phyloP scores from a whole-genome alignment of 1,284 basidiomycete species.

The Trichosporon sp. region DNA sequence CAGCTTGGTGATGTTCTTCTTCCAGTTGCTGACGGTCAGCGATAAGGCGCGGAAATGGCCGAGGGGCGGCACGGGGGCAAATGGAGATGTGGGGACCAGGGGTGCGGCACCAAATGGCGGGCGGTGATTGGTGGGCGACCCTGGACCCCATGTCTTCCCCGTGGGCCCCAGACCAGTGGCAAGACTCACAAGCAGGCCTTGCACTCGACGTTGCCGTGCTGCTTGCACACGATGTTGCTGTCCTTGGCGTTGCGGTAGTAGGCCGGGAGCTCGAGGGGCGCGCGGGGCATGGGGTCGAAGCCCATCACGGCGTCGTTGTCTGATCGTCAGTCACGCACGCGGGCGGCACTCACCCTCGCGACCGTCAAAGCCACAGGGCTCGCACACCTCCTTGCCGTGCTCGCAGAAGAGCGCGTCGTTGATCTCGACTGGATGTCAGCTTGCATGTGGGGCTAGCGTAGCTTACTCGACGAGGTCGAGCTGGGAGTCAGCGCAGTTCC shows the following conservation, averaged over 20 bases:
- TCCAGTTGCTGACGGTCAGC: conserved; percentile 37
- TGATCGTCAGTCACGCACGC: conserved; percentile 19
- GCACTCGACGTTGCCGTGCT: conserved; percentile 46
- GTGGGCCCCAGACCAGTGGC: background rate
- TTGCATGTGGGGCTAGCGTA: background rate
- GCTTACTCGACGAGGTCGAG: conserved; percentile 24
- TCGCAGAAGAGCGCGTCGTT: conserved; percentile 52
- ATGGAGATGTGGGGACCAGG: background rate
- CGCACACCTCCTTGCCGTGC: conserved; percentile 50
- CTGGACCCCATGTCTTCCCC: background rate
- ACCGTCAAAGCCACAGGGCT: conserved; percentile 26
- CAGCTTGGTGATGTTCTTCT: conserved; percentile 49
- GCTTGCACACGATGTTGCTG: conserved; percentile 46
- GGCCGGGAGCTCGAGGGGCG: conserved; percentile 43
- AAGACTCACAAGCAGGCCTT: conserved; percentile 47
- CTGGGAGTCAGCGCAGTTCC: conserved; percentile 15
- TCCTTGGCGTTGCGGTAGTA: conserved; percentile 48
- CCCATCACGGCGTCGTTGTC: conserved; percentile 51
- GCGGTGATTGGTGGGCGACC: background rate
- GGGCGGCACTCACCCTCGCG: conserved; percentile 21
- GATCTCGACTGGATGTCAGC: conserved; percentile 44
- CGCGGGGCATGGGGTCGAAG: conserved; percentile 42
- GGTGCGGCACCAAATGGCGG: background rate
- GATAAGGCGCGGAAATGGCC: background rate
- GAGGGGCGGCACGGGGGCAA: background rate